phyloP scores from a whole-genome alignment of 495 filamentous ascomycete species.

The Mytilinidion resinicola region DNA sequence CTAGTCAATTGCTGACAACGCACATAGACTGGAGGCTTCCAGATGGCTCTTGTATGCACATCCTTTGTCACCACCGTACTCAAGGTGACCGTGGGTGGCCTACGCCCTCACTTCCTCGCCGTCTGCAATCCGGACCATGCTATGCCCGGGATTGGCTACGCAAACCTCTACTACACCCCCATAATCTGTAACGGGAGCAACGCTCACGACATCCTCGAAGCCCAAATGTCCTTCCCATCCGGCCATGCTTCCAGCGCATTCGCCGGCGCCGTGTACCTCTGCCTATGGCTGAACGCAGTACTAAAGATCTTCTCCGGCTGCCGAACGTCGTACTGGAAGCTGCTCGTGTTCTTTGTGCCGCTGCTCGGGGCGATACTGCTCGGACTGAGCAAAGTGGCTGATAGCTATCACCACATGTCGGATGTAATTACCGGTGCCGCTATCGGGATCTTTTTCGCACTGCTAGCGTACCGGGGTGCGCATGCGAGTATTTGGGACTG shows the following conservation, averaged over 20 bases:
- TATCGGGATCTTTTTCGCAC: constrained; percentile 53
- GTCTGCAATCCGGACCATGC: constrained; percentile 46
- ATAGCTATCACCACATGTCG: constrained; percentile 51
- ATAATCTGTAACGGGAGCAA: constrained; percentile 2
- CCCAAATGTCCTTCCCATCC: constrained; percentile 53
- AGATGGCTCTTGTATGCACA: no score
- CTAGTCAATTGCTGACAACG: no score
- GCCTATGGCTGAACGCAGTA: constrained; percentile 61
- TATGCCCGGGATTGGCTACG: background rate
- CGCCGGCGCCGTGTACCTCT: constrained; percentile 50
- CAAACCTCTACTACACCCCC: background rate
- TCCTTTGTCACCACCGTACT: constrained; percentile 11
- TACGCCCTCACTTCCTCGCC: constrained; percentile 53
- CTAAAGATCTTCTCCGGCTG: constrained; percentile 47
- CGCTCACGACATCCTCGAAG: constrained; percentile 37
- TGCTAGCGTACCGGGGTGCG: constrained; percentile 51
- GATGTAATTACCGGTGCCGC: constrained; percentile 52
- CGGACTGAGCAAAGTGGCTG: constrained; percentile 8
- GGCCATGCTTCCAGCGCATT: constrained; percentile 56
- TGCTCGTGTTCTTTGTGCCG: constrained; percentile 36
- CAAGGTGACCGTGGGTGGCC: constrained; percentile 52
- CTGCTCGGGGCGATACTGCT: constrained; percentile 33
- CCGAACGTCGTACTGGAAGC: constrained; percentile 30
- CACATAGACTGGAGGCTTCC: no score
- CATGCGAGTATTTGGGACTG: constrained; percentile 33